Base-by-base conservation (phyloP, 2,329 filamentous ascomycete species). In the Paramyrothecium roridum region DNA sequence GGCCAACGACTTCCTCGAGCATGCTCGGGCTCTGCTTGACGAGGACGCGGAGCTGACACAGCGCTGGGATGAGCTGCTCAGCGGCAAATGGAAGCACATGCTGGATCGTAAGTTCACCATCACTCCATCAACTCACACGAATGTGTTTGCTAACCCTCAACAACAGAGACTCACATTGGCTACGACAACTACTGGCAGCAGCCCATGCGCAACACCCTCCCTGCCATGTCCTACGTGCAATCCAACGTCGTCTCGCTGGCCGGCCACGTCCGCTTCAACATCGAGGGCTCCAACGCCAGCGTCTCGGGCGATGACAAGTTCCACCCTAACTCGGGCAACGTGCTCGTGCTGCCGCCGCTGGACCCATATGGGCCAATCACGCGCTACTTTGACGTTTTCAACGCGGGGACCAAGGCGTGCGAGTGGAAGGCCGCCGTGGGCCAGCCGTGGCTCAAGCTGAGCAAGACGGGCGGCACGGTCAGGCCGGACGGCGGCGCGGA, bases 141-240 rank as follows among this genome's bases (percentile, higher is more conserved):
- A 23, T 16, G 46, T 22, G 17, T 2, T 19, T 4, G 46, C 46
- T 46, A 10, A 51, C 26, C 49, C 37, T 23, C 33, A 13, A 19
- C 8, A 22, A 6, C 37, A 73, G 72, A 82, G 73, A 81, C 79
- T 0, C 81, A 83, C 60, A 68, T 83, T 10, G 80, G 80, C 20
- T 83, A 80, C 49, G 73, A 81, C 52, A 76, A 74, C 0, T 67
- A 68, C 67, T 83, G 86, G 86, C 87, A 90, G 69, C 87, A 90
- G 66, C 86, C 88, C 1, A 89, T 89, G 87, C 77, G 86, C 34
- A 88, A 90, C 64, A 80, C 80, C 0, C 78, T 88, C 1, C 86
- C 87, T 0, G 79, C 82, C 7, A 55, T 68, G 20, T 49, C 58
- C 3, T 68, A 62, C n/a, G 64, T 68, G 3, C 66, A 68, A 19